These are phyloP conservation scores for Rhododendron ferrugineum DNA, from an alignment of 148 eudicot genomes.

Conservation along the genomic window DNA sequence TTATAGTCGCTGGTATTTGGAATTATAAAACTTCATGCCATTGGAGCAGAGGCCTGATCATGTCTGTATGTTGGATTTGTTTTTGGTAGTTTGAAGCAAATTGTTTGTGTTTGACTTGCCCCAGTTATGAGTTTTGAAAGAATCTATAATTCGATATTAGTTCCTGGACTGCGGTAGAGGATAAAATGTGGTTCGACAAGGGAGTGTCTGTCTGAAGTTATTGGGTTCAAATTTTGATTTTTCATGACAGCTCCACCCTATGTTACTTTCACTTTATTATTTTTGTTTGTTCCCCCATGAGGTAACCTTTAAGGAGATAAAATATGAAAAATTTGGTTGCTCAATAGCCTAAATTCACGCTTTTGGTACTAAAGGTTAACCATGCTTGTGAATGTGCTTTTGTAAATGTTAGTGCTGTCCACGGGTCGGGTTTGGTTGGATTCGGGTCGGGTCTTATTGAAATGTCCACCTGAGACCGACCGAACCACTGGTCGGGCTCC, in stretches of 20 bases:
- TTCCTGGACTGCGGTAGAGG: not conserved
- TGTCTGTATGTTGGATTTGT: not conserved
- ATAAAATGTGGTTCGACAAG: not conserved
- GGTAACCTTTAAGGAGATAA: too few species aligned
- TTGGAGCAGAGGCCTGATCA: not conserved
- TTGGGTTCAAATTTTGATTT: too few species aligned
- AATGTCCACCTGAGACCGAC: too few species aligned
- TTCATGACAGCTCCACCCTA: too few species aligned
- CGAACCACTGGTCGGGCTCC: too few species aligned
- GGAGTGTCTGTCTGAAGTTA: not conserved
- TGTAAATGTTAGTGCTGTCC: not conserved
- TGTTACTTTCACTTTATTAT: too few species aligned
- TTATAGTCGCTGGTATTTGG: not conserved
- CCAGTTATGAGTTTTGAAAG: not conserved
- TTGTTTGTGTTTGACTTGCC: not conserved
- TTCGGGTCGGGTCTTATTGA: too few species aligned
- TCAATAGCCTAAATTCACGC: not conserved
- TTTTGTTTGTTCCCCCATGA: too few species aligned
- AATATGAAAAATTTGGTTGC: too few species aligned
- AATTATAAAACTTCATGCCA: not conserved
- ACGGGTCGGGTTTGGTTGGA: too few species aligned
- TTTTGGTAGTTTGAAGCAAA: not conserved
- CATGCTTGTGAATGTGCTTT: not conserved
- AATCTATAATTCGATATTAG: not conserved
- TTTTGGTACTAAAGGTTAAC: not conserved